Base-by-base conservation (phyloP, 805 yeast genomes). In the Ogataea methanolica region DNA sequence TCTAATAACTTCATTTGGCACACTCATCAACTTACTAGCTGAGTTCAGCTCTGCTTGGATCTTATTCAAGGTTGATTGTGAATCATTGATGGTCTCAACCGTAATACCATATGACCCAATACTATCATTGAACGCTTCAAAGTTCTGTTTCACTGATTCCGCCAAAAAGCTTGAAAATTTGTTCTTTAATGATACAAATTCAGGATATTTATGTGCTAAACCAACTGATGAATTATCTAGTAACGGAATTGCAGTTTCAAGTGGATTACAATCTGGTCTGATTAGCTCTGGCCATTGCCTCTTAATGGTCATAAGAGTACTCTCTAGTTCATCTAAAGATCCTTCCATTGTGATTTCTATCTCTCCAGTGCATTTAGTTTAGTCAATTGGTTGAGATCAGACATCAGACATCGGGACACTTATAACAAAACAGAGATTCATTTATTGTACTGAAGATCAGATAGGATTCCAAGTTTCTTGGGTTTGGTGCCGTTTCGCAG, bases 151-250 rank as follows among this genome's bases (percentile, higher is more conserved):
- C 29, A 91, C 97, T 2, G 91, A 88, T 22, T 66, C 68, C 49
- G 83, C 78, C 44, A 92, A 70, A 23, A 82, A 77, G 16, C 61
- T 61, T 15, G 82, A 78, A 12, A 91, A 76, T 45, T 77, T 70
- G 22, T 70, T 69, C 51, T 83, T 80, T 40, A 89, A 65, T 42
- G 76, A 75, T 39, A 74, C 70, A 55, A 92, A 92, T 51, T 88
- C 90, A 1, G 74, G 74, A 48, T 74, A 73, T 50, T 83, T 79
- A 57, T 83, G 84, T 0, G 96, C 96, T 57, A 88, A 68, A 0
- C 98, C 98, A n/a, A 90, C 94, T 0, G 96, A 86, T 2, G 96
- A 82, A 57, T 83, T 84, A 65, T 92, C 97, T 58, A 90, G 70
- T 48, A 94, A 71, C 1, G 91, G 82, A 36, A 92, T 71, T 0